A percentile compares a stretch with the other conserved stretches of the same genome.
Evolutionary conservation across 257 asterid genomes (phyloP).

Genomic region (Craterostigma plantagineum): DNA sequence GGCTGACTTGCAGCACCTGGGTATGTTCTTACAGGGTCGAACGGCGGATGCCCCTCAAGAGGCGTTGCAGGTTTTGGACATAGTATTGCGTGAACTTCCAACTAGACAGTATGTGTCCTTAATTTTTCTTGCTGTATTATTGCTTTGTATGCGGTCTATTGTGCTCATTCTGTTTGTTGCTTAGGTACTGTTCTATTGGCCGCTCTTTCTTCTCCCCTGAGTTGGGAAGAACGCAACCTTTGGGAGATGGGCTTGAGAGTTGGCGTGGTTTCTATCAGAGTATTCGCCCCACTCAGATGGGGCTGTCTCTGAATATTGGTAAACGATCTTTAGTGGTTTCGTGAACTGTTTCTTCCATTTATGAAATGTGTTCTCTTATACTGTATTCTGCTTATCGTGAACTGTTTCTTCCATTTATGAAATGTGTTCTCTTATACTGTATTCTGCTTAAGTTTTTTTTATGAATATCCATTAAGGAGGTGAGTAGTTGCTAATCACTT

Average conservation of each 20-base stretch:
- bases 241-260: conserved; percentile 16
- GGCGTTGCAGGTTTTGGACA: conserved; percentile 29
- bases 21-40: conserved; percentile 19
- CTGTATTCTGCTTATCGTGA: too few species aligned
- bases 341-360: too few species aligned
- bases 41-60: conserved; percentile 26
- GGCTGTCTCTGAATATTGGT: conserved; percentile 19
- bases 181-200: conserved; percentile 23
- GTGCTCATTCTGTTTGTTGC: background rate
- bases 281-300: conserved; percentile 37
- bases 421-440: background rate
- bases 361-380: too few species aligned
- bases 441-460: background rate
- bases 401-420: too few species aligned
- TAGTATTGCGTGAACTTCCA: conserved; percentile 31
- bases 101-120: conserved; percentile 7
- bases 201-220: conserved; percentile 24
- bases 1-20: conserved; percentile 25
- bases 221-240: conserved; percentile 10
- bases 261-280: conserved; percentile 44
- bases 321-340: background rate
- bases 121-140: background rate
- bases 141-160: background rate
- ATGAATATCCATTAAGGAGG: background rate
- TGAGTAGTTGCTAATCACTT: background rate